Conservation (phyloP, 1,284 basidiomycete genomes). For the Cryptococcus sp. region DNA sequence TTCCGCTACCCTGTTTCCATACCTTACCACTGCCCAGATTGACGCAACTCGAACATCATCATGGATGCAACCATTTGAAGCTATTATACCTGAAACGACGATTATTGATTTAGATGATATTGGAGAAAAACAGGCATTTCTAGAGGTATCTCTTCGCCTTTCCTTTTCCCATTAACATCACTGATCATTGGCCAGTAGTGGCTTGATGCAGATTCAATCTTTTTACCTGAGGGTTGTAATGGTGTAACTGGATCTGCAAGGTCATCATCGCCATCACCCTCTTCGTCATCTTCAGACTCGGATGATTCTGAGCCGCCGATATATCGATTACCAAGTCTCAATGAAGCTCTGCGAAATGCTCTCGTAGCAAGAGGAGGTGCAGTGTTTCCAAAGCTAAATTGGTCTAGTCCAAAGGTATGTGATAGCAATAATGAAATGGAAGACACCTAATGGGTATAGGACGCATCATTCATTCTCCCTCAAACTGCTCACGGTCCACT, state of each 20-base stretch:
- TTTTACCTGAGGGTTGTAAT: slow-evolving; percentile 58
- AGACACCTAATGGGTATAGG: slow-evolving; percentile 51
- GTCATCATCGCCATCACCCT: slow-evolving; percentile 18
- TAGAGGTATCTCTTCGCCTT: slow-evolving; percentile 55
- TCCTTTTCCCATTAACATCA: neutral
- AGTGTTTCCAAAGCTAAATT: slow-evolving; percentile 93
- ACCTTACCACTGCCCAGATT: slow-evolving; percentile 50
- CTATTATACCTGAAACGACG: slow-evolving; percentile 68
- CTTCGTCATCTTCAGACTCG: slow-evolving; percentile 28
- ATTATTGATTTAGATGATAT: slow-evolving; percentile 76
- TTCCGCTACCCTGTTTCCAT: neutral
- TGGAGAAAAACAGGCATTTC: slow-evolving; percentile 75
- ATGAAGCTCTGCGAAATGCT: slow-evolving; percentile 64
- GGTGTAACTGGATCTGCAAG: slow-evolving; percentile 8
- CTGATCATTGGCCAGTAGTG: slow-evolving; percentile 14
- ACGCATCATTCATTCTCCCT: slow-evolving; percentile 86
- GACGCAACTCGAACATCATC: slow-evolving; percentile 76
- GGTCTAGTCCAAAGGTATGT: slow-evolving; percentile 77
- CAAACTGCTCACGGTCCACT: slow-evolving; percentile 70
- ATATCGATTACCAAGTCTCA: slow-evolving; percentile 65
- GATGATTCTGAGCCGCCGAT: slow-evolving; percentile 39
- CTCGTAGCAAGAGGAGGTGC: slow-evolving; percentile 65
- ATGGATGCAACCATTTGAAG: slow-evolving; percentile 76
- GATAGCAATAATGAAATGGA: neutral
- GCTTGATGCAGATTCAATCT: slow-evolving; percentile 26